Evolutionary conservation across 2,329 filamentous ascomycete species (phyloP).

Genomic region (Penicillium sp.): DNA sequence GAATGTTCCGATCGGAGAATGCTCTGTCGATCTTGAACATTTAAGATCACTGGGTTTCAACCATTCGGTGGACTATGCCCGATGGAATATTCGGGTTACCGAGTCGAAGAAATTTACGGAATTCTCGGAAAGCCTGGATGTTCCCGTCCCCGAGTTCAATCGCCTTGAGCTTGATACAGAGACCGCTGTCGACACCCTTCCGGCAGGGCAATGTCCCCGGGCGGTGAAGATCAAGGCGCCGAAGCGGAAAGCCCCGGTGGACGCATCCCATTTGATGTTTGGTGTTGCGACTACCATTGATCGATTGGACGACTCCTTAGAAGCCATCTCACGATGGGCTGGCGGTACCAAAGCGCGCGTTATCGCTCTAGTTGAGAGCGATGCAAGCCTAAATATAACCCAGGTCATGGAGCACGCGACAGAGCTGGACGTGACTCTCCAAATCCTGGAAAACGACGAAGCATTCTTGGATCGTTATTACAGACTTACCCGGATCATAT

Average conservation of each 20-base stretch:
- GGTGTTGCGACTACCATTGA: conserved; percentile 54
- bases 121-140: conserved; percentile 1
- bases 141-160: background rate
- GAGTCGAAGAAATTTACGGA: conserved; percentile 1
- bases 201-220: conserved; percentile 7
- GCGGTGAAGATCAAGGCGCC: conserved; percentile 21
- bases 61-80: conserved; percentile 1
- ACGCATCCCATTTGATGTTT: conserved; percentile 51
- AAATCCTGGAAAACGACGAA: conserved; percentile 20
- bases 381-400: conserved; percentile 18
- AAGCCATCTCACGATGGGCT: conserved; percentile 49
- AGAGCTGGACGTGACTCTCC: conserved; percentile 41
- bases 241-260: conserved; percentile 20
- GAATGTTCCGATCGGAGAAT: background rate
- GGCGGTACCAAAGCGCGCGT: conserved; percentile 50
- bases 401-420: conserved; percentile 23
- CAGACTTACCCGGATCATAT: conserved; percentile 48
- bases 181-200: background rate
- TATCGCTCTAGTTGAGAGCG: conserved; percentile 48
- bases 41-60: background rate
- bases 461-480: conserved; percentile 52
- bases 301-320: conserved; percentile 42
- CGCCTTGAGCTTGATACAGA: background rate
- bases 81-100: conserved; percentile 8
- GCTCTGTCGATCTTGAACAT: background rate